These are phyloP conservation scores for Puccinia triticina DNA, from an alignment of 1,284 basidiomycete genomes.

Conservation along the genomic window DNA sequence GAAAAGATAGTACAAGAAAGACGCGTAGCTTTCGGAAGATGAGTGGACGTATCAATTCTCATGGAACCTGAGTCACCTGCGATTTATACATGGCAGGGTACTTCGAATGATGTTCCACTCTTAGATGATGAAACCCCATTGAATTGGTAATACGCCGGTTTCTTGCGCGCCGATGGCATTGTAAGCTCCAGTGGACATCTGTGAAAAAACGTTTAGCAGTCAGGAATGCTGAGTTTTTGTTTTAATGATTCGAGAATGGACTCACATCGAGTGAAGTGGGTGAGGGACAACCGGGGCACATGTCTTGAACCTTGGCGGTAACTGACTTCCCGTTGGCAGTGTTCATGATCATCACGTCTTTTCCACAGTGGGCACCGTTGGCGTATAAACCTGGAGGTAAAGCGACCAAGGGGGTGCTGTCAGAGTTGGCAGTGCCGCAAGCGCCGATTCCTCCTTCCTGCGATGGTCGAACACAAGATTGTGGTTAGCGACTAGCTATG, in stretches of 20 bases:
- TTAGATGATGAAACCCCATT: constrained; percentile 51
- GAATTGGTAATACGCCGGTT: constrained; percentile 43
- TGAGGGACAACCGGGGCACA: constrained; percentile 48
- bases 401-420: constrained; percentile 43
- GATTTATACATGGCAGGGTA: too few species aligned
- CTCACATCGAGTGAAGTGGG: constrained; percentile 41
- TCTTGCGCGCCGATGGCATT: constrained; percentile 40
- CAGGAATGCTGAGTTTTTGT: not conserved
- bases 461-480: not conserved
- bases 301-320: constrained; percentile 44
- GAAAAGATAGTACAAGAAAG: constrained; percentile 15
- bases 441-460: constrained; percentile 49
- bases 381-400: constrained; percentile 45
- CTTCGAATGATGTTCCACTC: not conserved
- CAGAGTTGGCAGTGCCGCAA: constrained; percentile 42
- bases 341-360: constrained; percentile 42
- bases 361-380: constrained; percentile 45
- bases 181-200: constrained; percentile 51
- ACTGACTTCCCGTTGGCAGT: constrained; percentile 50
- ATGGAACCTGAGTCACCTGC: not conserved
- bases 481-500: too few species aligned
- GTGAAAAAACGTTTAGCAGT: not conserved
- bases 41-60: not conserved
- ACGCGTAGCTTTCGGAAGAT: not conserved
- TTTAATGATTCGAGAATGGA: not conserved